Conservation (phyloP, 2,329 filamentous ascomycete genomes). For the Remersonia thermophila region DNA sequence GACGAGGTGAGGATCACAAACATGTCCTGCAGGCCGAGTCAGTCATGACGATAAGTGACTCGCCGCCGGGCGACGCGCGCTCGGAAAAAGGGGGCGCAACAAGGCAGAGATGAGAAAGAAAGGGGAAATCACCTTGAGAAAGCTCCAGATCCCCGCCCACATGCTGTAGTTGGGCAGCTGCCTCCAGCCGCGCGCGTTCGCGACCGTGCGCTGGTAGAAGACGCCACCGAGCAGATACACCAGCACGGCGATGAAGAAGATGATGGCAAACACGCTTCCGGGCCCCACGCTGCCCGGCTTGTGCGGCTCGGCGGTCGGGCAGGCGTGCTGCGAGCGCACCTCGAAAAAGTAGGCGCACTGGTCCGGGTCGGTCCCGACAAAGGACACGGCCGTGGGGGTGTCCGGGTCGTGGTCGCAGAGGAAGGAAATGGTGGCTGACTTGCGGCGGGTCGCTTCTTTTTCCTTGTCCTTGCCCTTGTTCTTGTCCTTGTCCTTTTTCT, state of each 20-base stretch:
- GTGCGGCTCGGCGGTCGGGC: constrained; percentile 53
- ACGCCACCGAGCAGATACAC: constrained; percentile 89
- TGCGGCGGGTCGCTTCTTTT: constrained; percentile 35
- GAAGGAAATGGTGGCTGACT: constrained; percentile 83
- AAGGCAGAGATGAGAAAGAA: background rate
- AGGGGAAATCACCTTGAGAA: constrained; percentile 78
- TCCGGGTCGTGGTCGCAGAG: constrained; percentile 77
- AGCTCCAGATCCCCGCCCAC: constrained; percentile 79
- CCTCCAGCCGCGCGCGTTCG: constrained; percentile 88
- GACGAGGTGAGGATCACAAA: constrained; percentile 58
- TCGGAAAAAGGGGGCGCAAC: background rate
- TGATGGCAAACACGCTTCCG: constrained; percentile 75
- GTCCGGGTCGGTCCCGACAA: constrained; percentile 72
- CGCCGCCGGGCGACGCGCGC: too few species aligned
- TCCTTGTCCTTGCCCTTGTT: constrained; percentile 16
- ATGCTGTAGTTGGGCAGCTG: constrained; percentile 90
- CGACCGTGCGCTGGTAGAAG: constrained; percentile 89
- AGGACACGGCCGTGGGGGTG: constrained; percentile 60
- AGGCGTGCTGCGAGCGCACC: constrained; percentile 73
- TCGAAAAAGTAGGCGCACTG: constrained; percentile 96
- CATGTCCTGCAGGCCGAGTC: constrained; percentile 37
- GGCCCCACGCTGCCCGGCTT: constrained; percentile 61
- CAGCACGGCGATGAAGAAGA: constrained; percentile 60
- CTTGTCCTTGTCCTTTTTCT: constrained; percentile 12
- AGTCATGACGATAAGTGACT: too few species aligned